A percentile compares a stretch with the other conserved stretches of the same genome.
These are phyloP conservation scores for Solanum bulbocastanum DNA, from an alignment of 257 asterid genomes.

Conservation along the genomic window DNA sequence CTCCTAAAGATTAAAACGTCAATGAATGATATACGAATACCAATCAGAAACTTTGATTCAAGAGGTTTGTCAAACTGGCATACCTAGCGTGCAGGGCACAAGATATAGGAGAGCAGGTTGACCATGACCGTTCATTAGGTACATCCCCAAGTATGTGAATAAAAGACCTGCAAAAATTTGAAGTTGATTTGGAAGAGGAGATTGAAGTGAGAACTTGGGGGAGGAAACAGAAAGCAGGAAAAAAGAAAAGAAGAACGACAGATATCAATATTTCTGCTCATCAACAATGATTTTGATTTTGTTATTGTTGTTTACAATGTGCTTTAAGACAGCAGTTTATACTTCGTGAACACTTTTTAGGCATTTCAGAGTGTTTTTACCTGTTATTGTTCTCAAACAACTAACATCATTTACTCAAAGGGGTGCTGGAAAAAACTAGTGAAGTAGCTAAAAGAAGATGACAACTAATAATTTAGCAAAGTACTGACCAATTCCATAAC, in stretches of 20 bases:
- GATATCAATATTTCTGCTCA: background rate
- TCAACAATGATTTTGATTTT: background rate
- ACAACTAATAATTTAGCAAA: background rate
- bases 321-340: background rate
- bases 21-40: background rate
- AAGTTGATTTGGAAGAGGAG: background rate
- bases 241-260: background rate
- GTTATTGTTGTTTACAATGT: background rate
- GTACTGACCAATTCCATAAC: constrained; percentile 87
- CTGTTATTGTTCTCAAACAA: background rate
- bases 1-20: constrained; percentile 10
- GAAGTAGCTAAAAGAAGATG: background rate
- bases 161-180: constrained; percentile 22
- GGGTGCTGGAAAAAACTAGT: background rate
- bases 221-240: background rate
- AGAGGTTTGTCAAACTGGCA: background rate
- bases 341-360: background rate
- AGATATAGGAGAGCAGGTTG: constrained; percentile 63
- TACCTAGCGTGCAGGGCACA: constrained; percentile 57
- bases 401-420: background rate
- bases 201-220: background rate
- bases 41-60: background rate
- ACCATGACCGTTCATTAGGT: constrained; percentile 47
- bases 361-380: background rate
- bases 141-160: constrained; percentile 37